A percentile compares a stretch with the other conserved stretches of the same genome.
These are phyloP conservation scores for Kuraishia capsulata DNA, from an alignment of 805 yeast genomes.

Conservation along the genomic window DNA sequence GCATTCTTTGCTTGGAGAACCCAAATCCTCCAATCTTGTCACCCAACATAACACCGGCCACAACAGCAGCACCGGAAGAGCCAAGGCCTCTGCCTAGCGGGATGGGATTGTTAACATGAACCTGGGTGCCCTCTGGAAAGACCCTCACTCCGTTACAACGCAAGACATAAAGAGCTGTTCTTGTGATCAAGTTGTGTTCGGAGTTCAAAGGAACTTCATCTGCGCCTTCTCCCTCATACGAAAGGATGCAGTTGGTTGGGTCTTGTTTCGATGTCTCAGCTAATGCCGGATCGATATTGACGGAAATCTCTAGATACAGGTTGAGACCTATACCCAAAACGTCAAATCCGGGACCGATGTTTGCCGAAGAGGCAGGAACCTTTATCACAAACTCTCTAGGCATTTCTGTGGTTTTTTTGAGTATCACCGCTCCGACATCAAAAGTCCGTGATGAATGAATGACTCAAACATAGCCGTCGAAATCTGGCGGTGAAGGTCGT, in stretches of 20 bases:
- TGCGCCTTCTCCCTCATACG: slow-evolving; percentile 73
- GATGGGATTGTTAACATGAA: slow-evolving; percentile 81
- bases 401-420: slow-evolving; percentile 17
- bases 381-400: slow-evolving; percentile 47
- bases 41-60: slow-evolving; percentile 90
- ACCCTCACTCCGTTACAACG: slow-evolving; percentile 68
- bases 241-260: slow-evolving; percentile 58
- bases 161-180: slow-evolving; percentile 86
- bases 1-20: slow-evolving; percentile 69
- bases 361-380: slow-evolving; percentile 96
- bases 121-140: slow-evolving; percentile 78
- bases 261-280: slow-evolving; percentile 40
- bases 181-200: slow-evolving; percentile 78
- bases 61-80: slow-evolving; percentile 97
- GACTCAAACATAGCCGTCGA: background rate
- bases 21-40: slow-evolving; percentile 72
- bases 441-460: background rate
- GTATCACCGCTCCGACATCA: background rate
- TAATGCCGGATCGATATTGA: slow-evolving; percentile 44
- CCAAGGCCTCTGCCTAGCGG: slow-evolving; percentile 97
- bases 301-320: slow-evolving; percentile 62
- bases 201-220: slow-evolving; percentile 69
- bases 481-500: too few relatives aligned
- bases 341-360: slow-evolving; percentile 97
- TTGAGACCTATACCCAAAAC: slow-evolving; percentile 88